Conservation (phyloP, 495 filamentous ascomycete species). For the Entonaema liquescens region DNA sequence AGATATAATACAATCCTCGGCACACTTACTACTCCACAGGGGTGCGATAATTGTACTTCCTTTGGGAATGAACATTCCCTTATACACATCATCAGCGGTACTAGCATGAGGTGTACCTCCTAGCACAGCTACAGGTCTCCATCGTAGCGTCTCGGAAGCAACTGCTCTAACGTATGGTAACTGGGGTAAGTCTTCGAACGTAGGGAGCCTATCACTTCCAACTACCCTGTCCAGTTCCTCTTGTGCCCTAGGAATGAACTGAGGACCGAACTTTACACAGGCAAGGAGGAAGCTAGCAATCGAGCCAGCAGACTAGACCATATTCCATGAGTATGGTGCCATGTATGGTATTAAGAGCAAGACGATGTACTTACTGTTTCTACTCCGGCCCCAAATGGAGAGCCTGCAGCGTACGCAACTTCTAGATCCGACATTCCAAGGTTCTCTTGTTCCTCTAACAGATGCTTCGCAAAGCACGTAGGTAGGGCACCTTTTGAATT, state of each 20-base stretch:
- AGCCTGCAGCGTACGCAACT: conserved; percentile 64
- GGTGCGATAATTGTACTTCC: conserved; percentile 63
- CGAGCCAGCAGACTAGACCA: conserved; percentile 49
- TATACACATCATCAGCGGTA: conserved; percentile 64
- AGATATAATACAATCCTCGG: conserved; percentile 20
- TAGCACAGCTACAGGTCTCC: conserved; percentile 58
- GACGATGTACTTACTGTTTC: conserved; percentile 61
- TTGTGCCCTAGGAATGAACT: conserved; percentile 58
- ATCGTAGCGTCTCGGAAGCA: conserved; percentile 61
- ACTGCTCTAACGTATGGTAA: conserved; percentile 59
- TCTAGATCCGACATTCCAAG: conserved; percentile 62
- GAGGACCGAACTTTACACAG: conserved; percentile 59
- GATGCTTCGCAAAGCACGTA: conserved; percentile 59
- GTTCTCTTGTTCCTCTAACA: conserved; percentile 57
- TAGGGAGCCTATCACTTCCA: conserved; percentile 59
- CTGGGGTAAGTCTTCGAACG: conserved; percentile 54
- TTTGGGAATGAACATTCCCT: conserved; percentile 61
- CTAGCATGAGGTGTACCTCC: conserved; percentile 68
- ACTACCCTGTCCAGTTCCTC: conserved; percentile 65
- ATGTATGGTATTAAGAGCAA: conserved; percentile 44
- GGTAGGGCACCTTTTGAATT: conserved; percentile 52
- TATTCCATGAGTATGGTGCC: conserved; percentile 53
- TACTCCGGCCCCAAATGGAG: conserved; percentile 70
- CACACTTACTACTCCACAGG: conserved; percentile 56
- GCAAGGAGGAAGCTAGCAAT: conserved; percentile 66